phyloP scores from a whole-genome alignment of 2,329 filamentous ascomycete species.

The Emydomyces testavorans region DNA sequence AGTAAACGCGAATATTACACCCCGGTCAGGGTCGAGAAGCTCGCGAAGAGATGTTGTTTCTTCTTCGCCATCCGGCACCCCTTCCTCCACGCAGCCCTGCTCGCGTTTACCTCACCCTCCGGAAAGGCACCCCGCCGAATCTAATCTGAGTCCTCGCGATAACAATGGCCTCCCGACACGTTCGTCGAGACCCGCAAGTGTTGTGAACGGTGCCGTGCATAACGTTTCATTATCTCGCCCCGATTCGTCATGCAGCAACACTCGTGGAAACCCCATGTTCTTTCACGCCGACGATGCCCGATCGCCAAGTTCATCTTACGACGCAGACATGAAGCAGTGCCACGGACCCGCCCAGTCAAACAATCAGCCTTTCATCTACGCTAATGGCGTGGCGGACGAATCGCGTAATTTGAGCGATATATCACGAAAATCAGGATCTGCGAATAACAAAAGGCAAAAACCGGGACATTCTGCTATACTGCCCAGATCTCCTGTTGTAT shows the following conservation, averaged over 20 bases:
- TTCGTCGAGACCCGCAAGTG: slow-evolving; percentile 29
- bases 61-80: slow-evolving; percentile 49
- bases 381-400: slow-evolving; percentile 27
- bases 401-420: background rate
- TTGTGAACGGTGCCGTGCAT: slow-evolving; percentile 27
- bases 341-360: slow-evolving; percentile 18
- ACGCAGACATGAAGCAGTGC: slow-evolving; percentile 22
- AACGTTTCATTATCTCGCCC: slow-evolving; percentile 21
- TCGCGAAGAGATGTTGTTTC: slow-evolving; percentile 58
- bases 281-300: slow-evolving; percentile 80
- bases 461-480: background rate
- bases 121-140: background rate
- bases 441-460: slow-evolving; percentile 1
- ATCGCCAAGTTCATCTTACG: slow-evolving; percentile 32
- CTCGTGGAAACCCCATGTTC: slow-evolving; percentile 53
- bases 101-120: slow-evolving; percentile 15
- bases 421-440: background rate
- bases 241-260: slow-evolving; percentile 27
- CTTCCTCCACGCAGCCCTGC: slow-evolving; percentile 23
- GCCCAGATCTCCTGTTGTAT: slow-evolving; percentile 8
- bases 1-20: slow-evolving; percentile 60
- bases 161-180: slow-evolving; percentile 23
- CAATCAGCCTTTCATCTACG: slow-evolving; percentile 27
- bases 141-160: slow-evolving; percentile 16
- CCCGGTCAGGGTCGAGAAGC: slow-evolving; percentile 63